A percentile compares a stretch with the other conserved stretches of the same genome.
Evolutionary conservation across 768 basidiomycete species (phyloP).

Genomic region (Mycena vitilis): DNA sequence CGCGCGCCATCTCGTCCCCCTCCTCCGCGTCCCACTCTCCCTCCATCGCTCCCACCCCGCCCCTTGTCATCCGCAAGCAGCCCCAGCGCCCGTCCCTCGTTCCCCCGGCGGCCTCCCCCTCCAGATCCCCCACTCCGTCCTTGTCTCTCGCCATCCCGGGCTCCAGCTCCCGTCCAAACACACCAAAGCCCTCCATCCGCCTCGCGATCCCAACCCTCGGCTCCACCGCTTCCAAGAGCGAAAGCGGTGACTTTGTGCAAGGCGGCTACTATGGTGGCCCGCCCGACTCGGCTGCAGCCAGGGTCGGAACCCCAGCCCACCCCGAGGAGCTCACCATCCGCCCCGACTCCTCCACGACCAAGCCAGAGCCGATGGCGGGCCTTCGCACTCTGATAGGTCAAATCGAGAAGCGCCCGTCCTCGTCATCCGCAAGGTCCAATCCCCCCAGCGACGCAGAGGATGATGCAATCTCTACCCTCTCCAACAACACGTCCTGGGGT

Average conservation of each 20-base stretch:
- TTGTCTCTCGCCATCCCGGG: conserved; percentile 44
- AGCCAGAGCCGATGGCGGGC: conserved; percentile 48
- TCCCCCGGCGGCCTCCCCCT: conserved; percentile 31
- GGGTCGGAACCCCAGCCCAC: conserved; percentile 40
- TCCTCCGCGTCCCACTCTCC: conserved; percentile 38
- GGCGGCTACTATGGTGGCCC: conserved; percentile 59
- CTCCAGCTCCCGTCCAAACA: conserved; percentile 41
- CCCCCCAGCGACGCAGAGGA: conserved; percentile 36
- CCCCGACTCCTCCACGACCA: conserved; percentile 46
- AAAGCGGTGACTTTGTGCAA: conserved; percentile 45
- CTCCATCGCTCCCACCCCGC: conserved; percentile 41
- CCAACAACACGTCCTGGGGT: conserved; percentile 60
- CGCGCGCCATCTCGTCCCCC: conserved; percentile 39
- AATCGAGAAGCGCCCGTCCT: conserved; percentile 47
- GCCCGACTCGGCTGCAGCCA: conserved; percentile 38
- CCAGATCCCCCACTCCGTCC: conserved; percentile 46
- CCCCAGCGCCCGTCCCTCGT: conserved; percentile 37
- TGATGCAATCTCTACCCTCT: conserved; percentile 36
- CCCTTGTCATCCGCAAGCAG: conserved; percentile 46
- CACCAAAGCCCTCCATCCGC: conserved; percentile 47
- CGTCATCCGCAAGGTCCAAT: conserved; percentile 35
- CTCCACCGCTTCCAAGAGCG: conserved; percentile 17
- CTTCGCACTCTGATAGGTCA: conserved; percentile 53
- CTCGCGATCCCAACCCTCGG: conserved; percentile 43
- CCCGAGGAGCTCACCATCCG: conserved; percentile 59